Conservation (phyloP, 768 basidiomycete genomes). For the Mycena capillaripes region DNA sequence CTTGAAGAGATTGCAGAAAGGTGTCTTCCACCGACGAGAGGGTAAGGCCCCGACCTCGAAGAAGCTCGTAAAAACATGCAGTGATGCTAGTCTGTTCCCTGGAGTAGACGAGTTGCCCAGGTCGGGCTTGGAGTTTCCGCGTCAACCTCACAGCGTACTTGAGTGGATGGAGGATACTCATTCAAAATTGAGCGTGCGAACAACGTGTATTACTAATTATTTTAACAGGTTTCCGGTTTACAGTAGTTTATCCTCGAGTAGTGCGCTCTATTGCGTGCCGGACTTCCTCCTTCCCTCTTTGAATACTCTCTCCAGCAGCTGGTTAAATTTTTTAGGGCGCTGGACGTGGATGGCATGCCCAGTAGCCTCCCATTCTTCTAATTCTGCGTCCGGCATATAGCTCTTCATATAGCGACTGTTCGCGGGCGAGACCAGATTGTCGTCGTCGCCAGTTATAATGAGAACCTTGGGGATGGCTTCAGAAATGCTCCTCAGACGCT, state of each 20-base stretch:
- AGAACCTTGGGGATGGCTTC: conserved; percentile 73
- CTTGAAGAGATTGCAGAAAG: not conserved
- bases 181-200: not conserved
- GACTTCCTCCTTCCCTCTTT: conserved; percentile 59
- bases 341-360: conserved; percentile 78
- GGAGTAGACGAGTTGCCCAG: conserved; percentile 25
- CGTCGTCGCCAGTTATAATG: conserved; percentile 78
- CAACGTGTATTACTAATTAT: not conserved
- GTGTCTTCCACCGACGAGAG: not conserved
- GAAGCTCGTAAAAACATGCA: conserved; percentile 27
- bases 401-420: conserved; percentile 68
- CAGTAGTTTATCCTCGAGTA: too few relatives aligned
- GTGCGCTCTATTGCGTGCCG: not conserved
- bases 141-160: conserved; percentile 9
- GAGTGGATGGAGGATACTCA: conserved; percentile 13
- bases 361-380: conserved; percentile 69
- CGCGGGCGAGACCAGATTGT: conserved; percentile 65
- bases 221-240: too few relatives aligned
- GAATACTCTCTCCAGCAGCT: conserved; percentile 68
- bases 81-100: conserved; percentile 22
- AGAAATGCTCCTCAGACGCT: conserved; percentile 63
- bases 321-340: conserved; percentile 63
- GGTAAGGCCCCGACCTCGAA: not conserved
- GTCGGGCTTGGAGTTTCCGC: not conserved
- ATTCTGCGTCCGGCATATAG: conserved; percentile 72